A percentile compares a stretch with the other conserved stretches of the same genome.
phyloP scores from a whole-genome alignment of 1,284 basidiomycete species.

The Irpex lacteus region DNA sequence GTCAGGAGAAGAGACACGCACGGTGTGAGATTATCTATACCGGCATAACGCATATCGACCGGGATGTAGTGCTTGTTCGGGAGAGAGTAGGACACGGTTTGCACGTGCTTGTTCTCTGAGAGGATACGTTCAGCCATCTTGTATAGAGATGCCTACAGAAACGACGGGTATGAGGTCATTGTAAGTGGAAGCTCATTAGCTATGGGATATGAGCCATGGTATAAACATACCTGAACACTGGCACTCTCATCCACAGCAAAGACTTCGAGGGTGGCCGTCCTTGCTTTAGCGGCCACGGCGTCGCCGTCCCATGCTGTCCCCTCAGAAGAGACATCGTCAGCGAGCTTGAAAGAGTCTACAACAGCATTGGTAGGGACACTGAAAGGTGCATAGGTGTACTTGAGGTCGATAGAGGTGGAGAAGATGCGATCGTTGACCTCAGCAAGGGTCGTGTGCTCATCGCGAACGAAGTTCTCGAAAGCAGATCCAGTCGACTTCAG shows the following conservation, averaged over 20 bases:
- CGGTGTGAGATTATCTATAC: slow-evolving; percentile 51
- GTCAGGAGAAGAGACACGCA: slow-evolving; percentile 19
- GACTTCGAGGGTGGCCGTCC: slow-evolving; percentile 70
- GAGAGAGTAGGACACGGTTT: slow-evolving; percentile 69
- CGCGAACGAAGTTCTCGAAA: slow-evolving; percentile 80
- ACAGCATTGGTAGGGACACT: slow-evolving; percentile 45
- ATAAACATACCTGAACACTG: slow-evolving; percentile 76
- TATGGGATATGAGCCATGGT: background rate
- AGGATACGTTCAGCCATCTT: slow-evolving; percentile 83
- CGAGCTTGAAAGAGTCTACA: slow-evolving; percentile 28
- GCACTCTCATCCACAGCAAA: slow-evolving; percentile 90
- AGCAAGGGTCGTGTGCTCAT: slow-evolving; percentile 86
- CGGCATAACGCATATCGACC: slow-evolving; percentile 70
- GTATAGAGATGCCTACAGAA: slow-evolving; percentile 78
- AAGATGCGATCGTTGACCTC: slow-evolving; percentile 87
- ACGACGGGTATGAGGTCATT: background rate
- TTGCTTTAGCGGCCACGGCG: slow-evolving; percentile 54
- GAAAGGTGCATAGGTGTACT: slow-evolving; percentile 61
- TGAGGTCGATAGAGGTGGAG: slow-evolving; percentile 78
- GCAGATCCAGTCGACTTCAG: slow-evolving; percentile 89
- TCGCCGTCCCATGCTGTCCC: slow-evolving; percentile 63
- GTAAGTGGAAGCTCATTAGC: slow-evolving; percentile 10
- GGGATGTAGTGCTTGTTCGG: slow-evolving; percentile 96
- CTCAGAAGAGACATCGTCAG: slow-evolving; percentile 34
- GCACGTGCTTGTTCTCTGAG: slow-evolving; percentile 59